Evolutionary conservation across 2,329 filamentous ascomycete species (phyloP), one percentile per base, ranked within the genome.

Genomic region (Curvularia sp.): DNA sequence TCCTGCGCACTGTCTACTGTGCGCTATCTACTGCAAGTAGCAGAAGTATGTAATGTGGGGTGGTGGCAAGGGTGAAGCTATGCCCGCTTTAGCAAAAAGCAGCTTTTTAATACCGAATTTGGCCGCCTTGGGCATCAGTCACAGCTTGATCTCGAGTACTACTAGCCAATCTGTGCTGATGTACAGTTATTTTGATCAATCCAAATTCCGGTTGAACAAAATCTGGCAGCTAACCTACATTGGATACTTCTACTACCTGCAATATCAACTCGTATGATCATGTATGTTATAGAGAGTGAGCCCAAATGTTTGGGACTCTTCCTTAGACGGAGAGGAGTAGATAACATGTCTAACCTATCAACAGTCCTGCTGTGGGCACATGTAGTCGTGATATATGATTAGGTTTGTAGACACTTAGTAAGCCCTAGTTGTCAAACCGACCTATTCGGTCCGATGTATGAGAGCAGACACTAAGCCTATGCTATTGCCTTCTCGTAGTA

Each of bases 341-440:
- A 28, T 10, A 19, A 12, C 2, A 32, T 13, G 3, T 6, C n/a
- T 21, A 18, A 28, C 27, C 43, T 32, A 47, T 47, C 43, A 47
- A 47, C 27, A 3, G 25, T 21, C 43, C 8, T 30, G n/a, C 6
- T 12, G 0, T 47, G 1, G 43, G 27, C 43, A 47, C 43, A 47
- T 47, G 43, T 47, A 47, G 27, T 32, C 15, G 43, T 47, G 43
- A 47, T 47, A 13, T 21, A 47, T 47, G 6, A 30, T 19, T 30
- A 32, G 15, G n/a, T 13, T 32, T 5, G 25, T 30, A 47, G 8
- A 32, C 21, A 4, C 15, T 30, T 47, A 47, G 12, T 47, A 47
- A 47, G 43, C 3, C 43, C 43, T 47, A 47, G 18, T 7, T n/a
- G 43, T 21, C 27, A 18, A 21, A 47, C 27, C n/a, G 8, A 28